These are phyloP conservation scores for Clarireedia monteithiana DNA, from an alignment of 2,329 filamentous ascomycete species.

Conservation along the genomic window DNA sequence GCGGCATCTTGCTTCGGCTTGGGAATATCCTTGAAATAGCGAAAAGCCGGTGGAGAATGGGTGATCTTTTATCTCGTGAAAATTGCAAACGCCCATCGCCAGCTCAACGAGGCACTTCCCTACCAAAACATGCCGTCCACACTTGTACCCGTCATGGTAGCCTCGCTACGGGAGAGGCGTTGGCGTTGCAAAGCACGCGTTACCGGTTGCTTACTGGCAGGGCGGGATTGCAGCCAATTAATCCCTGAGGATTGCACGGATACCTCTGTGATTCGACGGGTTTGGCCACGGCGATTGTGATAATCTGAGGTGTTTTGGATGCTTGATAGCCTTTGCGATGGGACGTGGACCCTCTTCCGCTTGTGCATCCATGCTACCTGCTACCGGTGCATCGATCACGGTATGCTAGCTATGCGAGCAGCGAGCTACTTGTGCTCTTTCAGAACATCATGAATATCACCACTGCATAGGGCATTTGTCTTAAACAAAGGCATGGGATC, in stretches of 20 bases:
- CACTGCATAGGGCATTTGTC: no score
- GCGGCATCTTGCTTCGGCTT: not conserved
- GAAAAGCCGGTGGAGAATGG: not conserved
- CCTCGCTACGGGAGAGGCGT: constrained; percentile 8
- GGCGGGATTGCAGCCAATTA: not conserved
- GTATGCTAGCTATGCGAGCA: no score
- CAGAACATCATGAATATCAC: no score
- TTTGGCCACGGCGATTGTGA: no score
- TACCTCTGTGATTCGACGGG: not conserved
- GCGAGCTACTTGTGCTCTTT: no score
- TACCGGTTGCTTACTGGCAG: not conserved
- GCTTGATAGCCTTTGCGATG: not conserved
- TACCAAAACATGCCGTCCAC: not conserved
- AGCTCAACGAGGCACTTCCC: not conserved
- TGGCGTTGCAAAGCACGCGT: not conserved
- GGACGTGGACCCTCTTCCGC: not conserved
- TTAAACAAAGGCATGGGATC: no score
- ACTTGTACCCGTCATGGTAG: not conserved
- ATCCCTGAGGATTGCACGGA: not conserved
- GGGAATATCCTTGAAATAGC: not conserved
- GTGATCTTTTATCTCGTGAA: not conserved
- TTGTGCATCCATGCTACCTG: no score
- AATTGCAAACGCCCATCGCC: not conserved
- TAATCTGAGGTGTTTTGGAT: no score
- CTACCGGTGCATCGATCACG: no score